Base-by-base conservation (phyloP, 225 moss, liverwort and hornwort genomes). In the Physcomitrellopsis africana region DNA sequence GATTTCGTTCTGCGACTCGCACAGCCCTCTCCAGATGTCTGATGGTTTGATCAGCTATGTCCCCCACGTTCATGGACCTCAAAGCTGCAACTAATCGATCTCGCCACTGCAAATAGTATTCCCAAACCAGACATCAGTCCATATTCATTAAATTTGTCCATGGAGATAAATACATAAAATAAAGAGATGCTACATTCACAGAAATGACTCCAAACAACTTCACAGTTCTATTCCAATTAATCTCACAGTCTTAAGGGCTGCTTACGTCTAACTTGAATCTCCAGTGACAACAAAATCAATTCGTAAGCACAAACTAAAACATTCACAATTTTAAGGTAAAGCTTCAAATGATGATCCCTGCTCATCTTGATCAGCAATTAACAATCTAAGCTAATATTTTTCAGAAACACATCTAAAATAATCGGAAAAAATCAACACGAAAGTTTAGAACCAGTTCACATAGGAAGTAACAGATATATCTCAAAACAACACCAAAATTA, bases 1-100 rank as follows among this genome's bases (percentile, higher is more conserved):
- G 94, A 63, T 91, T 92, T 76, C 95, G 87, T 83, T 99, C 99
- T 77, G 99, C 92, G 60, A 86, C 91, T 81, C 99, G 95, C 83
- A 90, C 76, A 68, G 95, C 95, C 87, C 99, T 92, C 70, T 95
- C 99, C 70, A 99, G 83, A 77, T 93, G 95, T 82, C 99, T 90
- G 78, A 99, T 77, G 60, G 93, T 87, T 69, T 92, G 92, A 80
- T 95, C 99, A 57, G 95, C 97, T 57, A 86, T 82, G 74, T 95
- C 97, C 73, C 95, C 95, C 82, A 92, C 92, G 83, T 95, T 95
- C 99, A 99, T 99, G 48, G 93, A 93, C 80, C 90, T 92, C 90
- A 99, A 86, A 66, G 95, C 95, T 65, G 71, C 89, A 74, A 99
- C 92, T 74, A 99, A 80, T 54, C 99, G 93, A 60, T 99, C 99